These are phyloP conservation scores for Aspergillus japonicus DNA, from an alignment of 2,329 filamentous ascomycete species.

Conservation along the genomic window DNA sequence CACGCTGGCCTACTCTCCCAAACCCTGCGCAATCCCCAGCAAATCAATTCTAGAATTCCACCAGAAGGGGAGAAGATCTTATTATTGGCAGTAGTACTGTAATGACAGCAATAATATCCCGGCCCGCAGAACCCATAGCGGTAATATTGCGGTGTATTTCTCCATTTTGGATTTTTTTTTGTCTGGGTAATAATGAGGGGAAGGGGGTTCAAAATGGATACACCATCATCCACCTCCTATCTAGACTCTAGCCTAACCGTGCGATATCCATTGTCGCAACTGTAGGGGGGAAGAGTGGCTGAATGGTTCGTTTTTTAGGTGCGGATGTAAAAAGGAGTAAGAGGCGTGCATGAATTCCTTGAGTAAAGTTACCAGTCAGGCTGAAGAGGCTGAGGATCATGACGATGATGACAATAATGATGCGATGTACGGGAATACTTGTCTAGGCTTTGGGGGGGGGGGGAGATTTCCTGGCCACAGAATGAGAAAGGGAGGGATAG, in stretches of 20 bases:
- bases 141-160: not conserved
- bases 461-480: slow-evolving; percentile 3
- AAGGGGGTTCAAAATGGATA: not conserved
- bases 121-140: not conserved
- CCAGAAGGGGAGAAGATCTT: not conserved
- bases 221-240: not conserved
- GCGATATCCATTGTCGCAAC: not conserved
- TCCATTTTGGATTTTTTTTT: not conserved
- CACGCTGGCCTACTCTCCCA: not conserved
- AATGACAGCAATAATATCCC: not conserved
- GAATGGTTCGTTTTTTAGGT: not conserved
- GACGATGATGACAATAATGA: slow-evolving; percentile 1
- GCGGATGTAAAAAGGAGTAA: not conserved
- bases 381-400: slow-evolving; percentile 1
- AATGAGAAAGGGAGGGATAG: not conserved
- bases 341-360: not conserved
- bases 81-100: not conserved
- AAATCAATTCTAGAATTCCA: not conserved
- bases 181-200: not conserved
- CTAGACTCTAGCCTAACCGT: not conserved
- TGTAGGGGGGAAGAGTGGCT: not conserved
- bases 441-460: not conserved
- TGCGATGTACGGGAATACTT: not conserved
- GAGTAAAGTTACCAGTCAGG: not conserved
- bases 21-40: not conserved